phyloP scores from a whole-genome alignment of 257 asterid genomes.

The Knoxia roxburghii region DNA sequence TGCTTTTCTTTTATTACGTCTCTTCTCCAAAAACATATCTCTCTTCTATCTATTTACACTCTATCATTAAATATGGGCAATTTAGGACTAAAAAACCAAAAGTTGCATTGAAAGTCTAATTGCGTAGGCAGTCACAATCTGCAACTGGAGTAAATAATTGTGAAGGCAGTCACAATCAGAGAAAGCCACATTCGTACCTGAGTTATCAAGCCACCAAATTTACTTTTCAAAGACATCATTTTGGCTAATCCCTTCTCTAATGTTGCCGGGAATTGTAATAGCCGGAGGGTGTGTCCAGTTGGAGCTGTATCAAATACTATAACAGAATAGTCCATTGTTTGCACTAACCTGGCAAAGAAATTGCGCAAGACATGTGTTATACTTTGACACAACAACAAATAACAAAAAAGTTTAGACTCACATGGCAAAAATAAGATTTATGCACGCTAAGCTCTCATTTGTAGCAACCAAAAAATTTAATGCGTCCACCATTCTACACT shows the following conservation, averaged over 20 bases:
- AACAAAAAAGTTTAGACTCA: not conserved
- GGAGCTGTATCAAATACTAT: conserved; percentile 98
- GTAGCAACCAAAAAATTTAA: not conserved
- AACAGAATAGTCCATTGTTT: conserved; percentile 89
- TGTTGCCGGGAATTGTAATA: conserved; percentile 95
- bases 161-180: no score
- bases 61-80: no score
- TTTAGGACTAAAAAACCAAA: no score
- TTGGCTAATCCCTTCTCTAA: conserved; percentile 86
- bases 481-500: not conserved
- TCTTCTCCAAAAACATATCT: no score
- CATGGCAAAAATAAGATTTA: not conserved
- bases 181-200: conserved; percentile 44
- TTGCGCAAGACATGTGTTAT: not conserved
- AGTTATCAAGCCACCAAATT: conserved; percentile 82
- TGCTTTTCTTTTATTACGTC: no score
- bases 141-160: no score
- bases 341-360: conserved; percentile 71
- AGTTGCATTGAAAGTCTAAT: no score
- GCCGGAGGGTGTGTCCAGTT: conserved; percentile 95
- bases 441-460: not conserved
- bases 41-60: no score
- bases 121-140: no score
- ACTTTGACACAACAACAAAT: not conserved
- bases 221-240: conserved; percentile 82